These are phyloP conservation scores for Fimicolochytrium jonesii DNA, from an alignment of 192 early-diverging fungal genomes.

Conservation along the genomic window DNA sequence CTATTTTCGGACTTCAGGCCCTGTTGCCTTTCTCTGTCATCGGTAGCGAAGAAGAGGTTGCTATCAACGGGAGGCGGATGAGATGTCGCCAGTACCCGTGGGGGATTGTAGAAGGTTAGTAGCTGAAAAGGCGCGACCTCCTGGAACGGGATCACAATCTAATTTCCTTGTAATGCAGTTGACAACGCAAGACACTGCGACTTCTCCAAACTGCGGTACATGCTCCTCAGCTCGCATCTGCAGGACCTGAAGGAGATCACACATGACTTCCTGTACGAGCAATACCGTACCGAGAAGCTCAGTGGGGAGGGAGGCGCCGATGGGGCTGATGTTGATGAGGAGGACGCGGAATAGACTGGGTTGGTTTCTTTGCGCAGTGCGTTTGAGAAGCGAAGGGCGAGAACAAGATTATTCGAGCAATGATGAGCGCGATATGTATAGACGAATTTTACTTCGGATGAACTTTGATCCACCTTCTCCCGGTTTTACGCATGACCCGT, in stretches of 20 bases:
- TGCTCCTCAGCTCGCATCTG: constrained; percentile 71
- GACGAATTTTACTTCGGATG: no score
- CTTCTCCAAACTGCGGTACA: constrained; percentile 58
- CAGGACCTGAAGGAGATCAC: constrained; percentile 66
- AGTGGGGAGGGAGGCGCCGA: constrained; percentile 30
- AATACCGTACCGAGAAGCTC: constrained; percentile 58
- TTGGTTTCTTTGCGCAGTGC: no score
- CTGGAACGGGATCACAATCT: neutral
- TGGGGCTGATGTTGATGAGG: neutral
- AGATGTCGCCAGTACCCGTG: constrained; percentile 65
- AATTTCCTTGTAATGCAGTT: no score
- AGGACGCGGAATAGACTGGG: no score
- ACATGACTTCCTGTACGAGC: constrained; percentile 56
- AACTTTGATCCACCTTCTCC: no score
- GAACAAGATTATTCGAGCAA: no score
- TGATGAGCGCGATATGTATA: no score
- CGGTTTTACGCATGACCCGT: no score
- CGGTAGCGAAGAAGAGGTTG: constrained; percentile 59
- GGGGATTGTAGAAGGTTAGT: constrained; percentile 42
- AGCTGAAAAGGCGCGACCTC: no score
- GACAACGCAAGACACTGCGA: constrained; percentile 64
- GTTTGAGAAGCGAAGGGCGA: no score
- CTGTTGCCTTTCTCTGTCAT: constrained; percentile 58
- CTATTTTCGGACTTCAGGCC: no score
- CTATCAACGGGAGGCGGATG: constrained; percentile 47